These are phyloP conservation scores for Paralagenidium karlingii DNA, from an alignment of 352 stramenopile genomes.

Conservation along the genomic window DNA sequence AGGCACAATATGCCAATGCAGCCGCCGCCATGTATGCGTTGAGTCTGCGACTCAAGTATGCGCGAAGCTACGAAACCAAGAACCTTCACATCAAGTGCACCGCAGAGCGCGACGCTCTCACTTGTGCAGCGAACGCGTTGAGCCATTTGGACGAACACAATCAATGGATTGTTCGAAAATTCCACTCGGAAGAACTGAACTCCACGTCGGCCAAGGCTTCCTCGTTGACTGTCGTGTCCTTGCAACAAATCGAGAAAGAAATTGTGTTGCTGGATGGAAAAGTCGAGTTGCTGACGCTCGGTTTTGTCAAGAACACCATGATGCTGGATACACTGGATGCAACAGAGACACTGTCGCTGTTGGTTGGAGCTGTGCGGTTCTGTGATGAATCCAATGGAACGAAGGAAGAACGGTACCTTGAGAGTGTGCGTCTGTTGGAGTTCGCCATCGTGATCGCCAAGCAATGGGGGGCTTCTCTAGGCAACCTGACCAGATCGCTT, in stretches of 20 bases:
- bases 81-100: constrained; percentile 23
- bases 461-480: constrained; percentile 10
- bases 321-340: constrained; percentile 42
- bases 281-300: constrained; percentile 31
- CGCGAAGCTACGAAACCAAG: constrained; percentile 16
- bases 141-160: constrained; percentile 22
- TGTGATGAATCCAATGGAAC: constrained; percentile 9
- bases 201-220: constrained; percentile 2
- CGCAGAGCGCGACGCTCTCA: constrained; percentile 48
- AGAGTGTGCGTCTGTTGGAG: constrained; percentile 30
- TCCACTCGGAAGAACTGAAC: constrained; percentile 42
- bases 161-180: constrained; percentile 58
- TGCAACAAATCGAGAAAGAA: constrained; percentile 43
- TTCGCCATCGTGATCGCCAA: constrained; percentile 32
- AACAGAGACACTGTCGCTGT: constrained; percentile 34
- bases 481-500: constrained; percentile 46
- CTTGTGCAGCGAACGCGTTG: constrained; percentile 30
- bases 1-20: constrained; percentile 47
- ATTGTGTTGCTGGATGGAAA: constrained; percentile 51
- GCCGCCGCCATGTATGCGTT: constrained; percentile 45
- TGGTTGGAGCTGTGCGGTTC: constrained; percentile 29
- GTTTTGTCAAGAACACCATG: constrained; percentile 35
- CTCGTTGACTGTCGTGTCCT: constrained; percentile 39
- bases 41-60: constrained; percentile 28
- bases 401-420: constrained; percentile 24